Percentiles rank a stretch among this genome's conserved stretches.
phyloP scores from a whole-genome alignment of 495 filamentous ascomycete genomes.

The Podospora didyma region DNA sequence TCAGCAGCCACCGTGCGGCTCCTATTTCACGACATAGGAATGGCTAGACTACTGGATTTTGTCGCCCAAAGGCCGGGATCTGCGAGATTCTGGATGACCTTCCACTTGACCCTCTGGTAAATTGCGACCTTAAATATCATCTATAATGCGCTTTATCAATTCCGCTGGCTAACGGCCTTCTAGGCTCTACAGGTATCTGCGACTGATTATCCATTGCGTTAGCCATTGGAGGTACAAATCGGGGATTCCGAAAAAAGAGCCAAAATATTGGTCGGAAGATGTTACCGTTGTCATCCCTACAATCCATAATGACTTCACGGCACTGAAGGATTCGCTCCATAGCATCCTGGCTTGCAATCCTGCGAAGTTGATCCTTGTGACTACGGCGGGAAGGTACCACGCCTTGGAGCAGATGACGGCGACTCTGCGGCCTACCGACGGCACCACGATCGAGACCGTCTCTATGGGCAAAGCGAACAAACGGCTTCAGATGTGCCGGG shows the following conservation, averaged over 20 bases:
- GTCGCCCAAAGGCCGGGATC: constrained; percentile 33
- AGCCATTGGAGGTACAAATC: constrained; percentile 50
- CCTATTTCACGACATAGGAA: constrained; percentile 14
- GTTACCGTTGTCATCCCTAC: constrained; percentile 57
- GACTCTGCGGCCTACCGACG: constrained; percentile 35
- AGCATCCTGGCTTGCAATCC: constrained; percentile 53
- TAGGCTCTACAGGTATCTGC: constrained; percentile 50
- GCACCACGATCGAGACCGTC: constrained; percentile 40
- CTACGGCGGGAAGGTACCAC: constrained; percentile 47
- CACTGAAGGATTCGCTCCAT: constrained; percentile 46
- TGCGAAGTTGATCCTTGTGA: constrained; percentile 51
- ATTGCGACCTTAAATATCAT: no score
- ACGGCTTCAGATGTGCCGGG: constrained; percentile 75
- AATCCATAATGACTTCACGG: constrained; percentile 50
- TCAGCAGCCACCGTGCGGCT: no score
- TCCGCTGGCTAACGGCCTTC: not conserved
- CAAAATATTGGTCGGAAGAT: constrained; percentile 44
- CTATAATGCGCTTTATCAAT: not conserved
- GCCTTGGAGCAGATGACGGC: constrained; percentile 41
- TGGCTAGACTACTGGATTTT: constrained; percentile 32
- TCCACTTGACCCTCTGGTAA: constrained; percentile 43
- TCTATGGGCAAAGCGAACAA: constrained; percentile 58
- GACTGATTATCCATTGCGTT: constrained; percentile 48
- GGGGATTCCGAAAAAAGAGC: constrained; percentile 35
- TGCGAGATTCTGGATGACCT: constrained; percentile 26